These are phyloP conservation scores for Daldinia bambusicola DNA, from an alignment of 495 filamentous ascomycete genomes.

Conservation along the genomic window DNA sequence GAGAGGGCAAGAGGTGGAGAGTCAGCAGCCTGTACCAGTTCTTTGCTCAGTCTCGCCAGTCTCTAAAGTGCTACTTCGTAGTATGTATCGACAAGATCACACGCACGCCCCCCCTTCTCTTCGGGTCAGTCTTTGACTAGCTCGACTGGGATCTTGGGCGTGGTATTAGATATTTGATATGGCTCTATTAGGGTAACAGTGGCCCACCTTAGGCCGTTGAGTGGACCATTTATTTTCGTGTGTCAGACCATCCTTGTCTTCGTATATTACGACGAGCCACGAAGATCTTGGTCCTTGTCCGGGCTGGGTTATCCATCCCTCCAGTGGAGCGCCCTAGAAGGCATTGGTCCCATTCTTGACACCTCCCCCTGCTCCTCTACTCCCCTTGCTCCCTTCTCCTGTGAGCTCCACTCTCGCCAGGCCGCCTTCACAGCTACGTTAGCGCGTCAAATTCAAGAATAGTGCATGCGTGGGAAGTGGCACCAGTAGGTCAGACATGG, in stretches of 20 bases:
- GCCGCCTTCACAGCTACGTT: slow-evolving; percentile 50
- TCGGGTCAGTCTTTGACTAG: slow-evolving; percentile 40
- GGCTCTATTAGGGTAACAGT: slow-evolving; percentile 45
- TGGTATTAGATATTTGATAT: slow-evolving; percentile 51
- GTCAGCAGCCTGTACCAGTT: slow-evolving; percentile 41
- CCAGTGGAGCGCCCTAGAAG: slow-evolving; percentile 49
- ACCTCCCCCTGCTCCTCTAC: slow-evolving; percentile 34
- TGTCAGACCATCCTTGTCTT: slow-evolving; percentile 53
- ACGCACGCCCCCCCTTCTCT: slow-evolving; percentile 42
- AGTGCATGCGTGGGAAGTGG: slow-evolving; percentile 48
- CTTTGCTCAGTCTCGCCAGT: slow-evolving; percentile 20
- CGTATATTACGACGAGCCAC: slow-evolving; percentile 52
- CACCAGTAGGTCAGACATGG: slow-evolving; percentile 48
- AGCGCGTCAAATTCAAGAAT: slow-evolving; percentile 51
- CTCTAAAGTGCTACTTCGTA: not conserved
- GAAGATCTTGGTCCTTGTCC: slow-evolving; percentile 46
- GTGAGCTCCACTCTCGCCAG: slow-evolving; percentile 40
- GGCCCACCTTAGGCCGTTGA: slow-evolving; percentile 45
- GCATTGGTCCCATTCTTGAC: slow-evolving; percentile 47
- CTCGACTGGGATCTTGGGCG: slow-evolving; percentile 38
- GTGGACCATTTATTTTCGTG: slow-evolving; percentile 53
- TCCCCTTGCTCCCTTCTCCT: slow-evolving; percentile 33
- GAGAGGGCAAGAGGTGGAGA: slow-evolving; percentile 42
- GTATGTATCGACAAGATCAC: slow-evolving; percentile 41
- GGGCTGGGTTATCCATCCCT: slow-evolving; percentile 44